Base-by-base conservation (phyloP, 2,329 filamentous ascomycete species). In the Microcyclosporella mali region DNA sequence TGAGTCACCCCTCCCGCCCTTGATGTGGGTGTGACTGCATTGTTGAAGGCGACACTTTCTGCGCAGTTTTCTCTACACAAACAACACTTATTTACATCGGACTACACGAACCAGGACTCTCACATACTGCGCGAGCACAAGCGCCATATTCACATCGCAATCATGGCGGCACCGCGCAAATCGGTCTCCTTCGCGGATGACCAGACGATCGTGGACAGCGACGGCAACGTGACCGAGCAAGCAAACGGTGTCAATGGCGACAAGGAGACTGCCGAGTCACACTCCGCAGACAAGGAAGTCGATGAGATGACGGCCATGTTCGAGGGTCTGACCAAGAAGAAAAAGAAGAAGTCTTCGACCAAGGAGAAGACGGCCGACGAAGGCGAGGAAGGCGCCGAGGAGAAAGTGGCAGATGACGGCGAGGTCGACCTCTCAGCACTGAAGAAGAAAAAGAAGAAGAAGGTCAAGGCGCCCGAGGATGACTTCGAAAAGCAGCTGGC, bases 171-270 rank as follows among this genome's bases (percentile, higher is more conserved):
- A 68, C 81, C 84, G 61, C 85, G 89, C 71, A 95, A 97, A 72
- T 94, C 88, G 35, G 90, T 97, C 61, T 83, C 88, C 53, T 97
- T 97, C 68, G 89, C 84, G 65, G 85, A 92, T 69, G 86, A 87
- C 62, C 79, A 87, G 59, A 78, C 85, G 55, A 81, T 95, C 60
- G 89, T 95, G 66, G 86, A 94, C 73, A 79, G 81, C 68, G 86
- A 95, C 75, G 90, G 90, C 60, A 80, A 83, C 64, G 81, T 95
- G 64, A 87, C 79, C 60, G 82, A 85, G 69, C 46, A 47, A 37
- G 76, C 80, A 66, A 80, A 85, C 66, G 78, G 82, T 55, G 75
- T 78, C 61, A 54, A 59, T 46, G 51, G 84, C 60, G 85, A 87
- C 60, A 76, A 84, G 58, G 88, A 88, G 72, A 79, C 85, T 59